Base-by-base conservation (phyloP, 176 grass and related monocot species). In the Cenchrus fungigraminus region DNA sequence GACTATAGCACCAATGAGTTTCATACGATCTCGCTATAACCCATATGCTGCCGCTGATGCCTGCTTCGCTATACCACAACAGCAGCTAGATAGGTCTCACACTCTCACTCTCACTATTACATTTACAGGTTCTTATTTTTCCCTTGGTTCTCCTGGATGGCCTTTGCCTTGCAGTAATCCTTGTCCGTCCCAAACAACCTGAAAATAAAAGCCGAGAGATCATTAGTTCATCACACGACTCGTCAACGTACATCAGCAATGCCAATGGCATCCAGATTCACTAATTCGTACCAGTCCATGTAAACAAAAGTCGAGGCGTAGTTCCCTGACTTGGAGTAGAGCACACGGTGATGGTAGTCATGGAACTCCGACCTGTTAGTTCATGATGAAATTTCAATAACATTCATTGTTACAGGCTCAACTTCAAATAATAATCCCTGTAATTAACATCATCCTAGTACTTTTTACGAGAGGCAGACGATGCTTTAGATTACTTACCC, bases 291-390 rank as follows among this genome's bases (percentile, higher is more conserved):
- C 94, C 94, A 94, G 86, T 97, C 94, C 94, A 97, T 97, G 82
- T 97, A 97, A 80, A 93, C 84, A 88, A 97, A 97, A 79, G 94
- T 94, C 28, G 94, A 97, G 56, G 94, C 88, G 44, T 97, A 97
- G 79, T 71, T 57, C 51, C 85, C 66, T 4, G 91, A 97, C 37
- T 97, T 97, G 29, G 94, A 93, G 81, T 97, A 97, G 1, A 97
- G 91, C 87, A 97, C 91, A 69, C 94, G 91, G 49, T 97, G 91
- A 88, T 93, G 94, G 68, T 93, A 97, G 68, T 97, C 94, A 90
- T 97, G 94, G 77, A 97, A 97, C 42, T 93, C 82, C 3, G 94
- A 80, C 16, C 94, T 96, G 25, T 25, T 25, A 25, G 79, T 54
- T 80, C 71, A 91, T 76, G 71, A 89, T 19, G 12, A 58, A 28